Evolutionary conservation across 345 rosid species (phyloP), one percentile per base, ranked within the genome.

Genomic region (Bretschneidera sinensis): DNA sequence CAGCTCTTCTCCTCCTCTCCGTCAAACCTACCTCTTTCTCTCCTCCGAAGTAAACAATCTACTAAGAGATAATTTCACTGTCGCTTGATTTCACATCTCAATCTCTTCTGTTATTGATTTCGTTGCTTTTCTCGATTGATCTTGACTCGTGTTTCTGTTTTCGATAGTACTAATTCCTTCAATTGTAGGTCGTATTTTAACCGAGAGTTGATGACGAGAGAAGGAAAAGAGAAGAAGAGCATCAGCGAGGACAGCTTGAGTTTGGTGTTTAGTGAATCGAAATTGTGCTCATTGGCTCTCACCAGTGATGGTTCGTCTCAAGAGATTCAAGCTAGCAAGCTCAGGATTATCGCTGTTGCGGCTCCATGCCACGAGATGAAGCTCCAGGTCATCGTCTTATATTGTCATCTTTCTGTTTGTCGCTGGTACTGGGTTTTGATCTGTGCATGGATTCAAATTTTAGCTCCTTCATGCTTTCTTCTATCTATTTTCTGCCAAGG

Each of bases 1-100:
- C 95, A 17, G 80, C 95, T 64, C 98, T 87, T 17, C 87, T 89
- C 67, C 87, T 81, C 17, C 96, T 90, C 75, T 83, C 87, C 33
- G 22, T 62, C 53, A 48, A 52, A 19, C 62, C 80, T 39, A 59
- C 45, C 10, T 51, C 78, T 58, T 60, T 61, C 51, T 51, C 76
- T 43, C 79, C 78, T 61, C 65, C 68, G 50, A 60, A 57, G 85
- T 75, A 65, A 69, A 17, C 47, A 51, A 34, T 47, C 18, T 10
- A 22, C 23, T 43, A 39, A 16, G 39, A 39, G 43, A 57, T 66
- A 17, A 19, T 55, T 23, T 45, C 52, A 19, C 20, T 51, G 24
- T 5, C 45, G 10, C 16, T 39, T 5, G 15, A 39, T 39, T 39
- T 39, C 6, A 13, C 45, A 39, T 39, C 5, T 50, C 47, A 45